Percentiles rank a stretch among this genome's conserved stretches.
Evolutionary conservation across 1,284 basidiomycete species (phyloP).

Genomic region (Pascua guehoae): DNA sequence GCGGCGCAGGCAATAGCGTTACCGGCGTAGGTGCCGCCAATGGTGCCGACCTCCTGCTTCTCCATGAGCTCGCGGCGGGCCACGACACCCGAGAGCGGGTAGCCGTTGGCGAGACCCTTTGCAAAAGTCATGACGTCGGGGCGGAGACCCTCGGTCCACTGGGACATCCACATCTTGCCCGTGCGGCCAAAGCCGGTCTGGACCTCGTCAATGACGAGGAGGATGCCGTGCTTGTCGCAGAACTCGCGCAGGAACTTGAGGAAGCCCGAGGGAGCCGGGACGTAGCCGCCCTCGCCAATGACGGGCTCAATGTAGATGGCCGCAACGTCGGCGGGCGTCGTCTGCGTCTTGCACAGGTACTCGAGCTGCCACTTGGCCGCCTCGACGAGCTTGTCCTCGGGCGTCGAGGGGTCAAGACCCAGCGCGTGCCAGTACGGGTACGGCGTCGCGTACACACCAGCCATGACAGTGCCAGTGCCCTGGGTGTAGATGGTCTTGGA

Average conservation of each 20-base stretch:
- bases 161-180: conserved; percentile 76
- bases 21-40: conserved; percentile 88
- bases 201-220: conserved; percentile 78
- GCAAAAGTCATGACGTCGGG: conserved; percentile 88
- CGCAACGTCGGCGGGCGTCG: conserved; percentile 78
- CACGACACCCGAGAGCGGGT: conserved; percentile 84
- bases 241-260: conserved; percentile 73
- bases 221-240: conserved; percentile 80
- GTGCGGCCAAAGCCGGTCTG: conserved; percentile 88
- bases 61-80: conserved; percentile 78
- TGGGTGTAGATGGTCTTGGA: conserved; percentile 85
- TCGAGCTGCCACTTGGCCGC: conserved; percentile 77
- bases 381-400: conserved; percentile 63
- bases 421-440: conserved; percentile 95
- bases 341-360: conserved; percentile 78
- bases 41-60: conserved; percentile 70
- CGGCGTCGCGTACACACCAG: conserved; percentile 73
- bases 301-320: conserved; percentile 90
- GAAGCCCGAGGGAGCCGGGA: conserved; percentile 78
- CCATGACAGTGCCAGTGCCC: conserved; percentile 20
- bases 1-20: conserved; percentile 87
- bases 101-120: conserved; percentile 63
- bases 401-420: conserved; percentile 61
- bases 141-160: conserved; percentile 63
- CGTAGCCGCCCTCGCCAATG: conserved; percentile 88